These are phyloP conservation scores for Hydnum rufescens DNA, from an alignment of 768 basidiomycete genomes.

Conservation along the genomic window DNA sequence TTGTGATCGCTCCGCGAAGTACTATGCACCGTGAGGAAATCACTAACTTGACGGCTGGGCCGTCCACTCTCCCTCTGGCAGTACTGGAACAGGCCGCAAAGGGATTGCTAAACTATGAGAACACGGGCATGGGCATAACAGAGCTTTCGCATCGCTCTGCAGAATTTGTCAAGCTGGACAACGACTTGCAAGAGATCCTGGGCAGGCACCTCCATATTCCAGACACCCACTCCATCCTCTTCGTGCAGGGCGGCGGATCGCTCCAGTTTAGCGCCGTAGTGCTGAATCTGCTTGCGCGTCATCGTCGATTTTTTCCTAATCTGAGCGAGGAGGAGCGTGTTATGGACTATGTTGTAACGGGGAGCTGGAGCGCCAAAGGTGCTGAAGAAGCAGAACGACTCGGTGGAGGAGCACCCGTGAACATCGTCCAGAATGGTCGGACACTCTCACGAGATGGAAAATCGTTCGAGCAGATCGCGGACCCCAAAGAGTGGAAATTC, in stretches of 20 bases:
- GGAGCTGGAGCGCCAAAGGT: slow-evolving; percentile 82
- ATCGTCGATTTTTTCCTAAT: slow-evolving; percentile 54
- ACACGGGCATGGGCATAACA: slow-evolving; percentile 85
- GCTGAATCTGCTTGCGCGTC: slow-evolving; percentile 74
- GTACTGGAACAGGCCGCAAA: slow-evolving; percentile 68
- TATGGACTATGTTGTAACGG: slow-evolving; percentile 83
- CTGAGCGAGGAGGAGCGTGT: slow-evolving; percentile 31
- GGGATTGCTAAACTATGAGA: slow-evolving; percentile 77
- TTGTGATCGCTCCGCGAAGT: too few relatives aligned
- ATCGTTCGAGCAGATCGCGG: slow-evolving; percentile 62
- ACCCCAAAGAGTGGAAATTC: slow-evolving; percentile 52
- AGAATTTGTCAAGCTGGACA: slow-evolving; percentile 58
- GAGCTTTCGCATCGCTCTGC: slow-evolving; percentile 93
- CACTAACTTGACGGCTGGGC: slow-evolving; percentile 88
- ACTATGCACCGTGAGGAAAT: slow-evolving; percentile 27
- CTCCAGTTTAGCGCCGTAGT: slow-evolving; percentile 84
- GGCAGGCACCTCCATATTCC: slow-evolving; percentile 68
- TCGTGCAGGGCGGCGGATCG: slow-evolving; percentile 88
- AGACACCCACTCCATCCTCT: slow-evolving; percentile 64
- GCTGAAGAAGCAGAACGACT: slow-evolving; percentile 64
- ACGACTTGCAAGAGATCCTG: slow-evolving; percentile 40
- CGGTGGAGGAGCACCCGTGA: slow-evolving; percentile 32
- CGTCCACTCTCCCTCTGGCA: slow-evolving; percentile 73
- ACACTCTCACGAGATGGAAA: slow-evolving; percentile 41
- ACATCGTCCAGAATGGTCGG: slow-evolving; percentile 55